Evolutionary conservation across 2,329 filamentous ascomycete genomes (phyloP).

Genomic region (Emmonsiellopsis sp.): DNA sequence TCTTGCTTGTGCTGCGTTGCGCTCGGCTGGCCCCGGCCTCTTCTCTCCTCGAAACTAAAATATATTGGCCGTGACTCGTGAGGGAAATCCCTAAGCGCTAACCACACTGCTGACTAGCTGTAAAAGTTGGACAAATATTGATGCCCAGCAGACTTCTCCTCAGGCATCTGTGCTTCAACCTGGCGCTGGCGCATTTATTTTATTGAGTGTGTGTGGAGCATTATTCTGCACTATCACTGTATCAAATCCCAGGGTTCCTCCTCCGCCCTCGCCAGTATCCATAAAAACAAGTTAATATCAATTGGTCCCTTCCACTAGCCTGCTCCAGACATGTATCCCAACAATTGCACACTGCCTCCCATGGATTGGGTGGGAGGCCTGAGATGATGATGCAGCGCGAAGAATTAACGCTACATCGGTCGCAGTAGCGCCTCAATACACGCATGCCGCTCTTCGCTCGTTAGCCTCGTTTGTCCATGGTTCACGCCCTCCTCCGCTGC

Average conservation of each 20-base stretch:
- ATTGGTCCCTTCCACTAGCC: too few species aligned
- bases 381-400: background rate
- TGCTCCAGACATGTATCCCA: too few species aligned
- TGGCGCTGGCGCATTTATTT: too few species aligned
- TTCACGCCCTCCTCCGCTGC: background rate
- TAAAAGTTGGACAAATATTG: too few species aligned
- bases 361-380: background rate
- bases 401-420: constrained; percentile 2
- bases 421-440: constrained; percentile 3
- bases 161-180: too few species aligned
- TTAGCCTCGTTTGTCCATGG: background rate
- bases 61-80: too few species aligned
- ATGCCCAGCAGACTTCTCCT: too few species aligned
- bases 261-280: background rate
- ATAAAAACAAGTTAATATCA: background rate
- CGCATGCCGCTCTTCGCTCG: constrained; percentile 5
- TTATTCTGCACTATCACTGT: background rate
- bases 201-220: background rate
- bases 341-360: background rate
- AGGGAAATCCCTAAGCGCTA: too few species aligned
- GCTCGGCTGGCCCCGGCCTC: too few species aligned
- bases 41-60: too few species aligned
- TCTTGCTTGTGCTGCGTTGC: too few species aligned
- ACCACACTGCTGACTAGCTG: too few species aligned
- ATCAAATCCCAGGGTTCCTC: background rate